Base-by-base conservation (phyloP, 192 early-diverging fungal genomes). In the Umbelopsis vinacea region DNA sequence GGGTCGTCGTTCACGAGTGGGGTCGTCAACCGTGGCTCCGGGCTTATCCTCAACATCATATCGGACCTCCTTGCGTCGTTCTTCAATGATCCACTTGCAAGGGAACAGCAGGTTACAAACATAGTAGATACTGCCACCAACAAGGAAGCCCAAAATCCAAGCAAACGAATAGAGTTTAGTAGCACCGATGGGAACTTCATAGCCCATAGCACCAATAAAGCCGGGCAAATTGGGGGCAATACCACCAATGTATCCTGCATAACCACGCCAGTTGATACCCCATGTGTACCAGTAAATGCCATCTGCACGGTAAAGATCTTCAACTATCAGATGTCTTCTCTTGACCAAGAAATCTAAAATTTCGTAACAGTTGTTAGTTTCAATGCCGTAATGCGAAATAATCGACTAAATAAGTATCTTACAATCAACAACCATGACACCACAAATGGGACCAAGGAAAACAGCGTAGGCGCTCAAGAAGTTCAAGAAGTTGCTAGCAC, bases 211-310 rank as follows among this genome's bases (percentile, higher is more conserved):
- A n/a, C 71, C 71, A 19, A 52, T 37, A 15, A 73, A 73, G 0
- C 71, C 71, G 29, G 71, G 71, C 5, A 73, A 24, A 40, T 73
- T 73, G 46, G 71, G 71, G 2, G 45, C 46, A 35, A 73, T 73
- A 23, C 57, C 71, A 26, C 45, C 45, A 46, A 73, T 63, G 33
- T 73, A 73, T 22, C 45, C 63, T 0, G 71, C 71, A 52, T 73
- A 73, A 3, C 54, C 71, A 21, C 71, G 57, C 71, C 71, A 73
- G 43, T 73, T 73, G 38, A 46, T 52, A 24, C 71, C 71, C n/a
- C 23, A 67, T 23, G 55, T 50, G 45, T 73, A 73, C 60, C 60
- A 67, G 37, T 73, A 73, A 21, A 73, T 46, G 0, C 71, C 71
- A 8, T 43, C 35, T 8, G 46, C 46, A 47, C 52, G 45, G 29